phyloP scores from a whole-genome alignment of 495 filamentous ascomycete species.

The Corynascus novoguineensis region DNA sequence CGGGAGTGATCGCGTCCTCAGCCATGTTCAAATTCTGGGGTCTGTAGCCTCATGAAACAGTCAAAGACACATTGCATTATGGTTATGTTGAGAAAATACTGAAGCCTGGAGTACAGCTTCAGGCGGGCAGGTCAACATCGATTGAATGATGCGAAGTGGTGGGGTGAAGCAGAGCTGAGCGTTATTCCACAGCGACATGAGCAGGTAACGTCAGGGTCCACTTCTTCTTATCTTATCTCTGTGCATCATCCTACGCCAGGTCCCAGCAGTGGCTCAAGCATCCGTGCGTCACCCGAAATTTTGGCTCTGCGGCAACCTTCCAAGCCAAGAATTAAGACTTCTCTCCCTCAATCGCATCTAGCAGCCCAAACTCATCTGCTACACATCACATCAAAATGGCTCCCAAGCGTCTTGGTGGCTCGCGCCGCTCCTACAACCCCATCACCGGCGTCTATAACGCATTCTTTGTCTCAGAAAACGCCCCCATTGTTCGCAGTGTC shows the following conservation, averaged over 20 bases:
- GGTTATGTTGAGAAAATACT: background rate
- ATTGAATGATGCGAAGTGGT: too few relatives aligned
- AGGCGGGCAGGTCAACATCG: too few relatives aligned
- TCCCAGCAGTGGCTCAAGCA: background rate
- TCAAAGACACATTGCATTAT: slow-evolving; percentile 26
- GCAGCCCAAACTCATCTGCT: background rate
- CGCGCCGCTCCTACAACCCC: slow-evolving; percentile 24
- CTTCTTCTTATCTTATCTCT: too few relatives aligned
- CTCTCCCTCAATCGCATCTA: background rate
- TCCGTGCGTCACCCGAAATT: background rate
- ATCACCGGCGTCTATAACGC: slow-evolving; percentile 31
- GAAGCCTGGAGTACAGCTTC: background rate
- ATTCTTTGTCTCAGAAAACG: slow-evolving; percentile 57
- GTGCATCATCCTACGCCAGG: background rate
- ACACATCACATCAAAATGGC: slow-evolving; percentile 33
- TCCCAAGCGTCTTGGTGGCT: slow-evolving; percentile 32
- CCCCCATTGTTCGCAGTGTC: slow-evolving; percentile 66
- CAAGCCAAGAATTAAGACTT: background rate
- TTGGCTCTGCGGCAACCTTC: background rate
- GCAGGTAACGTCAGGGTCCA: too few relatives aligned
- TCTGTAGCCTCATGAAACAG: background rate
- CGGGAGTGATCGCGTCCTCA: slow-evolving; percentile 13
- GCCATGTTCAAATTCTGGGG: slow-evolving; percentile 31
- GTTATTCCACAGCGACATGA: too few relatives aligned
- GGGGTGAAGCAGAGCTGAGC: too few relatives aligned